A percentile compares a stretch with the other conserved stretches of the same genome.
Conservation (phyloP, 2,329 filamentous ascomycete genomes). For the Diaporthe sp. region DNA sequence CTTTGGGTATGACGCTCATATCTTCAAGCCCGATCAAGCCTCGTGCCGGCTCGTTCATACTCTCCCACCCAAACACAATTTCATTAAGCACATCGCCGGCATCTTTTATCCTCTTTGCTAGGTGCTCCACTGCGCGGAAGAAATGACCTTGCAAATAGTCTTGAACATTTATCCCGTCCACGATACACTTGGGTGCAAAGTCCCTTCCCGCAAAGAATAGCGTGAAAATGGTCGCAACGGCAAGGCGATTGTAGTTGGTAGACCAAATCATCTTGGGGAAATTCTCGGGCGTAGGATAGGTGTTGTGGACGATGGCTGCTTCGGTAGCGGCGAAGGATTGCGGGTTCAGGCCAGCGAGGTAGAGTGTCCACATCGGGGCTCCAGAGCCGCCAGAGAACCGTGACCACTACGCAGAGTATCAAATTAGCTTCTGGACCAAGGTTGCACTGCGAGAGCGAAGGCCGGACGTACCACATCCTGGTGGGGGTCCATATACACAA, state of each 20-base stretch:
- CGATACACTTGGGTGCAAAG: slow-evolving; percentile 95
- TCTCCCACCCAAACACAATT: slow-evolving; percentile 95
- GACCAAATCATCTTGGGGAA: slow-evolving; percentile 99
- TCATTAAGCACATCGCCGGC: slow-evolving; percentile 90
- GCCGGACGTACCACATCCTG: slow-evolving; percentile 85
- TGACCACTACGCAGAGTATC: slow-evolving; percentile 77
- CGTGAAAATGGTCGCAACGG: slow-evolving; percentile 91
- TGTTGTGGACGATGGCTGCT: slow-evolving; percentile 95
- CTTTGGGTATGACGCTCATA: slow-evolving; percentile 83
- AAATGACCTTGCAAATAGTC: slow-evolving; percentile 94
- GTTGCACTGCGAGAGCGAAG: slow-evolving; percentile 40
- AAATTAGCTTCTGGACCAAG: slow-evolving; percentile 25
- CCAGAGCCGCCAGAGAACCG: slow-evolving; percentile 94
- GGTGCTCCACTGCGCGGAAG: slow-evolving; percentile 81
- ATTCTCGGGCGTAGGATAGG: slow-evolving; percentile 83
- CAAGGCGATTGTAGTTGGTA: slow-evolving; percentile 93
- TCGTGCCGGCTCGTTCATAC: slow-evolving; percentile 92
- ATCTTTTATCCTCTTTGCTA: slow-evolving; percentile 88
- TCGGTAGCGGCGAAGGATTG: slow-evolving; percentile 87
- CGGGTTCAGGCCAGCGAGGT: slow-evolving; percentile 93
- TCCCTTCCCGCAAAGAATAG: slow-evolving; percentile 92
- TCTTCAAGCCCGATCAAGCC: slow-evolving; percentile 89
- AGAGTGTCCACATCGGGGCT: slow-evolving; percentile 97
- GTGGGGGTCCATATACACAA: slow-evolving; percentile 98
- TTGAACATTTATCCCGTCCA: slow-evolving; percentile 95